Base-by-base conservation (phyloP, 2,329 filamentous ascomycete species). In the Beauveria bassiana region DNA sequence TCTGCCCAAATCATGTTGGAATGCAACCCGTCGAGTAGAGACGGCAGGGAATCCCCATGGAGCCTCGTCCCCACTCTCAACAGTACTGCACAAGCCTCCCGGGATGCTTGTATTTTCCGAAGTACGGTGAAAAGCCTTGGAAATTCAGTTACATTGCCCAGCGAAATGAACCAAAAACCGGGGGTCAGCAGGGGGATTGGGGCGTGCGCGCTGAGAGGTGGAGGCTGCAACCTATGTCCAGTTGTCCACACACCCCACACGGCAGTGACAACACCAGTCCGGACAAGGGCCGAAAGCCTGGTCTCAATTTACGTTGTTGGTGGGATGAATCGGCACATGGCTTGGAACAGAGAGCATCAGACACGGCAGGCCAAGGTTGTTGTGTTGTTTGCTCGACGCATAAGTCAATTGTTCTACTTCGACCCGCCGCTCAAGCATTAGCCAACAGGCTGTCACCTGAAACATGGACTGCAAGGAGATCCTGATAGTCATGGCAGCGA, bases 201-300 rank as follows among this genome's bases (percentile, higher is more conserved):
- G 26, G 46, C 14, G 22, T 26, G 54, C 40, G 5, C 34, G 31
- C n/a, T 20, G 34, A 28, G 31, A 46, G 47, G 57, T 42, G 57
- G 57, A 50, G 47, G 34, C 28, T 46, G 49, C 47, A 53, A 20
- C 26, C 49, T 50, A 47, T 24, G 49, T 34, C 58, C 28, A 34
- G 49, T 28, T 24, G 49, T 34, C 58, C 28, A 24, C 58, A 6
- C 58, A 51, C 58, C 47, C 58, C 49, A 53, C 58, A 60, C 58
- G 12, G 5, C 26, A 55, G 52, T 55, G 52, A 45, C 52, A 55
- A 55, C 24, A 24, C 20, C 49, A 18, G 40, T n/a, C 49, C 58
- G 40, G 58, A 60, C 58, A 60, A 60, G 58, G 58, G 49, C 58
- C 58, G 49, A 60, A 20, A 60, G 58, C 40, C 49, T 60, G 49